Base-by-base conservation (phyloP, 106 monocot genomes). In the Allium fistulosum region DNA sequence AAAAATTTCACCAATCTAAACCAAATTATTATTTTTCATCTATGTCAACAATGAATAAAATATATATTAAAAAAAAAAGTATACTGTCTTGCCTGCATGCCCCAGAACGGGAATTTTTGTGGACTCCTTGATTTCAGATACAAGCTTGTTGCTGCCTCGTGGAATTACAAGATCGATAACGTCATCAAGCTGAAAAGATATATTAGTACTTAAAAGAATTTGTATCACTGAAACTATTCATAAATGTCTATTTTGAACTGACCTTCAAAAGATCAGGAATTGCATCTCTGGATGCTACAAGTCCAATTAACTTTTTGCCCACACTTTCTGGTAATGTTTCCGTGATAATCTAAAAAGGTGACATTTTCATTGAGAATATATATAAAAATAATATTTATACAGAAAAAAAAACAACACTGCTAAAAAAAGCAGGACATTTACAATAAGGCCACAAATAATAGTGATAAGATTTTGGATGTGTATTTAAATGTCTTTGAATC, bases 141-240 rank as follows among this genome's bases (percentile, higher is more conserved):
- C 91, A 56, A 96, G 91, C 66, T 86, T 88, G 64, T 86, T 91
- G 65, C 95, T 91, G 45, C 95, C 95, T 80, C 95, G 79, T 82
- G 91, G 95, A 26, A 95, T 97, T 51, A 97, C 97, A 65, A 97
- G 92, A 82, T 97, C 97, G 59, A 95, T 95, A 46, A 95, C 95
- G 86, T 95, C 91, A 85, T 95, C 95, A 52, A 95, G 95, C 95
- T 94, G 87, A 7, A 77, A 69, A 70, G 6, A 48, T 51, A 66
- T 37, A 5, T 37, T 37, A 37, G 0, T 37, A 5, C 37, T 37
- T 1, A 37, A 37, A 37, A 37, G 2, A 37, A 37, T 37, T 37
- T 5, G 37, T 37, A 37, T 37, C 37, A 5, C 37, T 37, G 37
- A 37, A 37, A 37, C 37, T 2, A 37, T 37, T 67, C 26, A 26